Conservation (phyloP, 768 basidiomycete species). For the button mushroom (Agaricus bisporus) region DNA sequence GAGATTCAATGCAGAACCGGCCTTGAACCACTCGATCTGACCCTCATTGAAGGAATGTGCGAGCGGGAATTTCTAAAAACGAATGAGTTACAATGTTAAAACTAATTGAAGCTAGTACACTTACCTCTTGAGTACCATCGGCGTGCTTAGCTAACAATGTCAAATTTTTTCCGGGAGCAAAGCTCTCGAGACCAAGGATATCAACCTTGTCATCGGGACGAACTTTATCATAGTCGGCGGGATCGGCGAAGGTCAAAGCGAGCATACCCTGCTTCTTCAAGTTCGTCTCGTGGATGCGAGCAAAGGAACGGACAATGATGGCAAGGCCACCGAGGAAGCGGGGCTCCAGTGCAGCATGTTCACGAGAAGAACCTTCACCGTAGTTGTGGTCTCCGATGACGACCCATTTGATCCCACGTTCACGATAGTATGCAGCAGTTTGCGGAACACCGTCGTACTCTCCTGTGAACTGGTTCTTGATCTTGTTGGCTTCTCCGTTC, state of each 20-base stretch:
- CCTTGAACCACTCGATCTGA: constrained; percentile 98
- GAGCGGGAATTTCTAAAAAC: constrained; percentile 55
- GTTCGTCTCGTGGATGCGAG: constrained; percentile 97
- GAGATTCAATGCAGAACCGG: constrained; percentile 89
- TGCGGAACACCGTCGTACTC: constrained; percentile 82
- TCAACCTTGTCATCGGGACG: constrained; percentile 82
- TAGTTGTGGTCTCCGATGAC: constrained; percentile 96
- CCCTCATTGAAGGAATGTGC: constrained; percentile 96
- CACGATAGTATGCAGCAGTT: constrained; percentile 84
- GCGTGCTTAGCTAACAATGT: constrained; percentile 76
- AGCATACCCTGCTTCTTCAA: constrained; percentile 99
- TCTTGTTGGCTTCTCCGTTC: constrained; percentile 93
- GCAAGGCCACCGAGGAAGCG: constrained; percentile 93
- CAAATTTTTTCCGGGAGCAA: constrained; percentile 90
- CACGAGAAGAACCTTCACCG: constrained; percentile 97
- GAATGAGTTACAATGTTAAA: constrained; percentile 10
- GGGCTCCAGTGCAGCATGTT: constrained; percentile 95
- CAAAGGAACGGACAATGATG: constrained; percentile 94
- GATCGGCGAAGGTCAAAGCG: constrained; percentile 87
- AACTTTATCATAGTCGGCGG: constrained; percentile 92
- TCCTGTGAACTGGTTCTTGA: constrained; percentile 87
- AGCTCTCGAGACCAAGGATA: constrained; percentile 82
- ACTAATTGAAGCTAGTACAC: constrained; percentile 14
- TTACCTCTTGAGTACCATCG: constrained; percentile 67
- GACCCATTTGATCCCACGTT: constrained; percentile 90